Base-by-base conservation (phyloP, 352 stramenopile species). In the Globisporangium splendens region DNA sequence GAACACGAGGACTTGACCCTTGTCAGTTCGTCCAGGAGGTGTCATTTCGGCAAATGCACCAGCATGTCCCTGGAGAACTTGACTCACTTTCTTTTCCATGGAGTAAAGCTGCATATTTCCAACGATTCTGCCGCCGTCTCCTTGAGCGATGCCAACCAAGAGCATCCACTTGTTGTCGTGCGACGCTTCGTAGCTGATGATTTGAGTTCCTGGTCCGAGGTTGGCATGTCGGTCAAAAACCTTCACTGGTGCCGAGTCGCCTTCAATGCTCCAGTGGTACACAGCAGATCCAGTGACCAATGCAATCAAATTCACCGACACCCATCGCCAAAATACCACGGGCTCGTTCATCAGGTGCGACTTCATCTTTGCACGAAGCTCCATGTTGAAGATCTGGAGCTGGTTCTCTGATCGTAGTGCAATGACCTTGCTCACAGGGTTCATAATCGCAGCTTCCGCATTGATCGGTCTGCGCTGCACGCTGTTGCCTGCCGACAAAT, bases 381-480 rank as follows among this genome's bases (percentile, higher is more conserved):
- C 97, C 62, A 99, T 93, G 79, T 99, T 99, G 83, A 99, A 99
- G 66, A 99, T 98, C 84, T 99, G 98, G 64, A 99, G 88, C 70
- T 96, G 96, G 66, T 93, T 93, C 63, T 93, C 85, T n/a, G 86
- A 83, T 22, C 86, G 80, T 56, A 95, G 54, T 20, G 86, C 86
- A 60, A 95, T 95, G 15, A 95, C 86, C 68, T 95, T 95, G 68
- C 82, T 89, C 44, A 96, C 83, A n/a, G 98, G 98, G 82, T 99
- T 99, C 98, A 99, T 99, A 61, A 99, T 98, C 50, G 97, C 97
- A n/a, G 97, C 97, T 70, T 99, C 97, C 6, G 97, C 97, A 64
- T 98, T 97, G 66, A 99, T 99, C 22, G 96, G 96, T 60, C 96
- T 92, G 46, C 96, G 90, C 76, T 96, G 83, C 59, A 95, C 83